Conservation (phyloP, 768 basidiomycete species). For the Agaricus blazei region DNA sequence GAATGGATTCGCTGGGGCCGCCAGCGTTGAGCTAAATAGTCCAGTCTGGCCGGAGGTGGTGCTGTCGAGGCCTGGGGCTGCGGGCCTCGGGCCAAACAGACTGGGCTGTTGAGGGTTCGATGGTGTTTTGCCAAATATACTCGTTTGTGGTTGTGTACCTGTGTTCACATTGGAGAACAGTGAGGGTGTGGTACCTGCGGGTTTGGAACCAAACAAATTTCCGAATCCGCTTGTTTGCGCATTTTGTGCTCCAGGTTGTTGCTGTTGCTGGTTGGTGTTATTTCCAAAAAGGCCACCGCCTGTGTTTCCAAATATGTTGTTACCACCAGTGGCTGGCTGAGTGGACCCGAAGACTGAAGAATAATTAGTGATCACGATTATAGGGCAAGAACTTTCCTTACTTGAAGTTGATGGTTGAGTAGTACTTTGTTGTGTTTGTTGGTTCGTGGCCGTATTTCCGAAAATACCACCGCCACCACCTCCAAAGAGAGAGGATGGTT, state of each 20-base stretch:
- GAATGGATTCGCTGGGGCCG: constrained; percentile 25
- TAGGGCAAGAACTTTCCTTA: constrained; percentile 4
- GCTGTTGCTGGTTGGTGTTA: constrained; percentile 20
- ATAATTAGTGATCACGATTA: not conserved
- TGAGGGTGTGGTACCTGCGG: constrained; percentile 28
- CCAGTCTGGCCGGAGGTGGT: constrained; percentile 32
- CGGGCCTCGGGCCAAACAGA: constrained; percentile 49
- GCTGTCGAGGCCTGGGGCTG: constrained; percentile 35
- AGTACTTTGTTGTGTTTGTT: constrained; percentile 13
- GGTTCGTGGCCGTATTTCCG: constrained; percentile 11
- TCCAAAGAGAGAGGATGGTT: constrained; percentile 16
- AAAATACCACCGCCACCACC: constrained; percentile 7
- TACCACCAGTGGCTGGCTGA: constrained; percentile 10
- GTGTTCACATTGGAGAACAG: constrained; percentile 33
- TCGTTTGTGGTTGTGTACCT: constrained; percentile 22
- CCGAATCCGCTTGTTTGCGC: constrained; percentile 23
- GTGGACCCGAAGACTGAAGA: constrained; percentile 16
- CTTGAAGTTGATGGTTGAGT: constrained; percentile 15
- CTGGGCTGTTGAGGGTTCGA: constrained; percentile 32
- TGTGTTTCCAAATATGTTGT: constrained; percentile 7
- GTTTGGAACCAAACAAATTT: constrained; percentile 41
- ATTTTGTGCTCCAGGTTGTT: constrained; percentile 17
- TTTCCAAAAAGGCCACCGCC: constrained; percentile 8
- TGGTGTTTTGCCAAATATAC: constrained; percentile 52
- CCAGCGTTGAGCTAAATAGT: constrained; percentile 35